Percentiles rank a stretch among this genome's conserved stretches.
phyloP scores from a whole-genome alignment of 768 basidiomycete species.

The Tremella fuciformis region DNA sequence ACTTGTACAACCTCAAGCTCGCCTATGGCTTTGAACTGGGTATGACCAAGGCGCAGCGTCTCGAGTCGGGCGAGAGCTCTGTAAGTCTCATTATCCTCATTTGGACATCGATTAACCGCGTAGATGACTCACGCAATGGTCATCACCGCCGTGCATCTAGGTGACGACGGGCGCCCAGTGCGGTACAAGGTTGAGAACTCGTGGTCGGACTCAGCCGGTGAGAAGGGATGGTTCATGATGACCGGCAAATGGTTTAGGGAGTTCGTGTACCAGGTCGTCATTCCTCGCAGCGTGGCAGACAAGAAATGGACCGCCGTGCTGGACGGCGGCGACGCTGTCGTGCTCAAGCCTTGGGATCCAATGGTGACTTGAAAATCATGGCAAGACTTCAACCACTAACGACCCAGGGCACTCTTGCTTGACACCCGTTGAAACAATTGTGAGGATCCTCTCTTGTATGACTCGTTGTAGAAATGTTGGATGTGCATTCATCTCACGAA shows the following conservation, averaged over 20 bases:
- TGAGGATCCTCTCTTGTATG: too few species aligned
- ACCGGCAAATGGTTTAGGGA: conserved; percentile 82
- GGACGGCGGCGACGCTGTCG: conserved; percentile 63
- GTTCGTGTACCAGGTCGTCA: conserved; percentile 83
- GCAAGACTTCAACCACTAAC: too few species aligned
- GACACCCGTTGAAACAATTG: too few species aligned
- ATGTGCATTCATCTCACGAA: too few species aligned
- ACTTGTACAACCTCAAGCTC: conserved; percentile 77
- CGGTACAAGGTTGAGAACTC: conserved; percentile 98
- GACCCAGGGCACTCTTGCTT: too few species aligned
- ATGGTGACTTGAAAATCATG: conserved; percentile 57
- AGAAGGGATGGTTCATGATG: conserved; percentile 91
- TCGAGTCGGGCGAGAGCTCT: conserved; percentile 71
- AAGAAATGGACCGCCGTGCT: conserved; percentile 77
- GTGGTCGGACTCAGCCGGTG: conserved; percentile 74
- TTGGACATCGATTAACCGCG: not conserved
- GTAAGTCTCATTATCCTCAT: conserved; percentile 2
- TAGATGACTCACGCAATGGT: conserved; percentile 87
- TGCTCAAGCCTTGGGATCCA: conserved; percentile 89
- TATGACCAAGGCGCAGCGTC: conserved; percentile 78
- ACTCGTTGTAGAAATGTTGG: too few species aligned
- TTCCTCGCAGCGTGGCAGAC: conserved; percentile 73
- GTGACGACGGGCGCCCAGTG: conserved; percentile 67
- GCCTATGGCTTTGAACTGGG: conserved; percentile 79
- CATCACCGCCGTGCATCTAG: conserved; percentile 86